Conservation (phyloP, 768 basidiomycete genomes). For the Kwoniella sp. region DNA sequence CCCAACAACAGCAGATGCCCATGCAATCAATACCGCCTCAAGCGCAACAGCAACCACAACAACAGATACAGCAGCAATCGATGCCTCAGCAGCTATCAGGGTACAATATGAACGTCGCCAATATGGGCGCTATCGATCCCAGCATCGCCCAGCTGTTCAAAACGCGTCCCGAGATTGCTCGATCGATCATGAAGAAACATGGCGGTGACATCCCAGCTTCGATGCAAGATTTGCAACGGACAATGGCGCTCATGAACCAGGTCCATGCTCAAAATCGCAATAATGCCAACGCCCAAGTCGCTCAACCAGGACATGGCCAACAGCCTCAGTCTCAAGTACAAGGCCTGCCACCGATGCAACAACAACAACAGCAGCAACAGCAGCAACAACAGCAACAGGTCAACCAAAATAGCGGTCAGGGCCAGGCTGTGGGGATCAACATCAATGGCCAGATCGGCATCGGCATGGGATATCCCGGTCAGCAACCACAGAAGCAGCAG, state of each 20-base stretch:
- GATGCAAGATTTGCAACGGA: conserved; percentile 18
- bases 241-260: conserved; percentile 10
- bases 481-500: conserved; percentile 15
- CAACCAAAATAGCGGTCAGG: neutral
- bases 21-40: conserved; percentile 13
- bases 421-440: neutral
- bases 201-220: conserved; percentile 10
- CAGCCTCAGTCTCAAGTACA: neutral
- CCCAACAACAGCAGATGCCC: conserved; percentile 19
- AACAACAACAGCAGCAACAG: neutral
- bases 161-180: conserved; percentile 12
- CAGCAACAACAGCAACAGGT: conserved; percentile 1
- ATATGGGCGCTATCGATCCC: neutral
- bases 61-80: conserved; percentile 20
- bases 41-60: conserved; percentile 20
- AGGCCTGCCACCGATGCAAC: neutral
- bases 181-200: conserved; percentile 16
- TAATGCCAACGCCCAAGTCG: conserved; percentile 4
- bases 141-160: conserved; percentile 8
- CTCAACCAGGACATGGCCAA: neutral
- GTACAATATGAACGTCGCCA: neutral
- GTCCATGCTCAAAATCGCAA: conserved; percentile 4
- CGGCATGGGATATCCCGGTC: conserved; percentile 1
- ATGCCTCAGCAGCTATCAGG: conserved; percentile 19
- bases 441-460: conserved; percentile 1